Base-by-base conservation (phyloP, 345 rosid species). In the Eucalyptus tenuipes region DNA sequence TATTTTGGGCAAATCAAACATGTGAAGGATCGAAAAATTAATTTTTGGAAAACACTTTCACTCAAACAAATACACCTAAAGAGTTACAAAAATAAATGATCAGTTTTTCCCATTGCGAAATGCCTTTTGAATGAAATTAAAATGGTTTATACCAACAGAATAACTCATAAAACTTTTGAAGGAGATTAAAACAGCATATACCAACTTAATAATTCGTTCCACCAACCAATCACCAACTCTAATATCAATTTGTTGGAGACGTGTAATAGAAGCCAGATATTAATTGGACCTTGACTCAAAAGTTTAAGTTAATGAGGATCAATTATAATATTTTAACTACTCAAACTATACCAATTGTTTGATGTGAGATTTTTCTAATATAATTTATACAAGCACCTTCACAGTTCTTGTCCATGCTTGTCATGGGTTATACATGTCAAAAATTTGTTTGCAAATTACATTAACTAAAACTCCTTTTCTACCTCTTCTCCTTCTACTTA, bases 51-150 rank as follows among this genome's bases (percentile, higher is more conserved):
- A 55, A 55, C 29, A 24, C 13, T 24, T 55, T 55, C 27, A 55
- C 61, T 55, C 61, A 55, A 55, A 55, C 29, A 24, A 55, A 55
- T 1, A 0, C 61, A 55, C 61, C 25, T 20, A 55, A 55, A 55
- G 27, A 59, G 31, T 59, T 27, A 59, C 7, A 27, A 59, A 1
- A 27, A 59, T 27, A 59, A 13, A 59, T 2, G 2, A 59, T 52
- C 0, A 27, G 0, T 27, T 59, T 59, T 59, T 59, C 3, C 3
- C 4, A 0, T 12, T 4, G 0, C 12, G 0, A 59, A 59, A 27
- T 6, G 31, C 8, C 31, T 27, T 59, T 59, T 59, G 68, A 59
- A 59, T 29, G 68, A 59, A 59, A 27, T 12, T 59, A 59, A 59
- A 59, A 27, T 59, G 68, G 16, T 29, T 11, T 59, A 59, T 27